Evolutionary conservation across 2,329 filamentous ascomycete species (phyloP).

Genomic region (Trichoderma endophyticum): DNA sequence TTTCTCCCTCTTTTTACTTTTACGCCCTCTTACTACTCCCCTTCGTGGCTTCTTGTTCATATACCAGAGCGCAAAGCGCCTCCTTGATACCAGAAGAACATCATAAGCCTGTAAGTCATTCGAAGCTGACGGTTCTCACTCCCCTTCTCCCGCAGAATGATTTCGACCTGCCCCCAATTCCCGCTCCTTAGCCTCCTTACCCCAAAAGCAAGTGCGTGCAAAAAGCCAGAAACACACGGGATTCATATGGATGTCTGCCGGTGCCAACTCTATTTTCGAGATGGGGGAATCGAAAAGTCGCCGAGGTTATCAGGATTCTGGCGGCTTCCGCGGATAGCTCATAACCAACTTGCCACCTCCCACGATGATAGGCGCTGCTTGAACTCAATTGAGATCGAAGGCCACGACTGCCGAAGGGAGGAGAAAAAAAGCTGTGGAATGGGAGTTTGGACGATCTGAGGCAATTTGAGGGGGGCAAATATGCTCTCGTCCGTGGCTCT

Average conservation of each 20-base stretch:
- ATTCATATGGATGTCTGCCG: conserved; percentile 5
- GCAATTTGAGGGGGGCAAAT: not conserved
- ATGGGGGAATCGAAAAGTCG: not conserved
- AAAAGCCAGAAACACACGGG: not conserved
- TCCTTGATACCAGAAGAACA: conserved; percentile 17
- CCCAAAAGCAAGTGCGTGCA: conserved; percentile 13
- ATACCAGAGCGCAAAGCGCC: conserved; percentile 11
- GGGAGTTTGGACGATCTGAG: not conserved
- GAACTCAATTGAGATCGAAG: conserved; percentile 9
- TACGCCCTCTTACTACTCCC: conserved; percentile 23
- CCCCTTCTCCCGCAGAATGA: not conserved
- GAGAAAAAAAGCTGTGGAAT: not conserved
- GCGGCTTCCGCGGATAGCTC: conserved; percentile 10
- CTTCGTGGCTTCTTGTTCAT: conserved; percentile 8
- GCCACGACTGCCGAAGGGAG: not conserved
- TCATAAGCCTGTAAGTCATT: conserved; percentile 14
- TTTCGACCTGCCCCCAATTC: not conserved
- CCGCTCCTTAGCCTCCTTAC: not conserved
- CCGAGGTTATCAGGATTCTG: conserved; percentile 6
- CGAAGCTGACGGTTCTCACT: not conserved
- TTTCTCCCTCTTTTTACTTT: conserved; percentile 23
- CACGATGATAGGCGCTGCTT: not conserved
- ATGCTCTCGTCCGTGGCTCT: not conserved
- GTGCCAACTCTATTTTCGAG: conserved; percentile 9
- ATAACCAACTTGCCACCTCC: not conserved